These are phyloP conservation scores for Aureobasidium melanogenum DNA, from an alignment of 2,329 filamentous ascomycete genomes.

Conservation along the genomic window DNA sequence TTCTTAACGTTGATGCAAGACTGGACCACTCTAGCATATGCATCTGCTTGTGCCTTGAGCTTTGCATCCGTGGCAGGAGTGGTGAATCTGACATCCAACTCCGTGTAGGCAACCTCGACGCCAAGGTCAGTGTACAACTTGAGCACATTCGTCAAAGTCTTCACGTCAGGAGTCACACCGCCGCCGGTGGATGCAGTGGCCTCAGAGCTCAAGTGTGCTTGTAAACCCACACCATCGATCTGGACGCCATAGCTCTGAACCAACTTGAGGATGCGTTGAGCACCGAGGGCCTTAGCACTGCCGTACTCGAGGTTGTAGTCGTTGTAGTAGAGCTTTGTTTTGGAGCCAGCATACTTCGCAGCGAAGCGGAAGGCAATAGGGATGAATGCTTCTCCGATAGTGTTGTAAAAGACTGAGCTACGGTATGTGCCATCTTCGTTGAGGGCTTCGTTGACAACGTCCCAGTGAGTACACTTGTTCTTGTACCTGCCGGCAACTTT, in stretches of 20 bases:
- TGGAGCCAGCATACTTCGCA: slow-evolving; percentile 15
- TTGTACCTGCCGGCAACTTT: slow-evolving; percentile 30
- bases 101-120: slow-evolving; percentile 53
- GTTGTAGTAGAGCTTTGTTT: slow-evolving; percentile 23
- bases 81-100: slow-evolving; percentile 49
- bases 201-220: slow-evolving; percentile 43
- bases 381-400: slow-evolving; percentile 22
- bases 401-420: slow-evolving; percentile 20
- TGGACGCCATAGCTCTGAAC: slow-evolving; percentile 21
- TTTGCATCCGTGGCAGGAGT: slow-evolving; percentile 21
- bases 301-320: slow-evolving; percentile 24
- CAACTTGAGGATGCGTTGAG: slow-evolving; percentile 19
- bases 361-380: slow-evolving; percentile 22
- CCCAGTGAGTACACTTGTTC: slow-evolving; percentile 31
- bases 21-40: slow-evolving; percentile 33
- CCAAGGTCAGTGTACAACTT: slow-evolving; percentile 42
- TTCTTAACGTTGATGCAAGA: slow-evolving; percentile 29
- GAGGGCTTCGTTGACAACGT: slow-evolving; percentile 30
- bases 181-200: slow-evolving; percentile 22
- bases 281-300: slow-evolving; percentile 19
- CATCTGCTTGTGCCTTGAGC: slow-evolving; percentile 34
- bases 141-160: slow-evolving; percentile 36
- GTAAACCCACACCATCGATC: slow-evolving; percentile 38
- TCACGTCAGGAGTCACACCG: slow-evolving; percentile 10
- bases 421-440: slow-evolving; percentile 22